Evolutionary conservation across 176 grass and related monocot species (phyloP).

Genomic region (Ampelocalamus luodianensis): DNA sequence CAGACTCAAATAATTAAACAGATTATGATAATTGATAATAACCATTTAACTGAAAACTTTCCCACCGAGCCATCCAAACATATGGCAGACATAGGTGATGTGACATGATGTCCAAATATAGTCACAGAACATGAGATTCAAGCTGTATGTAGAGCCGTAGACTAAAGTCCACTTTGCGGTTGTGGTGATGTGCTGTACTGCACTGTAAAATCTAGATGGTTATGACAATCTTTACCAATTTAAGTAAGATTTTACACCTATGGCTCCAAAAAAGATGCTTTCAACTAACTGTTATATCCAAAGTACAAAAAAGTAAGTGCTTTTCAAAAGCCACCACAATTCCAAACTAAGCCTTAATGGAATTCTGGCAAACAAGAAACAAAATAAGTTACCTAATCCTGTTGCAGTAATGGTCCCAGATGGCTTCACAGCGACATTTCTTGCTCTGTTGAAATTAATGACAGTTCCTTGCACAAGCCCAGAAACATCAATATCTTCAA

Average conservation of each 20-base stretch:
- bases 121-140: background rate
- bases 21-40: background rate
- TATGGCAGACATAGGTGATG: background rate
- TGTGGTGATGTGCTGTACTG: background rate
- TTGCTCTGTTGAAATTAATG: constrained; percentile 86
- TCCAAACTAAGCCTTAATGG: background rate
- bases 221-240: constrained; percentile 20
- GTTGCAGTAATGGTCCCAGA: constrained; percentile 83
- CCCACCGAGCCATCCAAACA: constrained; percentile 12
- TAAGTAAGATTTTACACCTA: too few relatives aligned
- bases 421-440: constrained; percentile 71
- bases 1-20: background rate
- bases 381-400: constrained; percentile 68
- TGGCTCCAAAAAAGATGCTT: constrained; percentile 21
- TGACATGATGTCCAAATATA: constrained; percentile 25
- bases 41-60: background rate
- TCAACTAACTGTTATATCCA: constrained; percentile 25
- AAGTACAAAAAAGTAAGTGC: background rate
- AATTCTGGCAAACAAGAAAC: constrained; percentile 29
- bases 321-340: constrained; percentile 23
- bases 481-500: constrained; percentile 95
- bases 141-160: constrained; percentile 7
- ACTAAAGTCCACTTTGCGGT: background rate
- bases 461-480: constrained; percentile 97
- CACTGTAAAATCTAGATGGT: background rate